These are phyloP conservation scores for Astragalus membranaceus DNA, from an alignment of 306 rosid species.

Conservation along the genomic window DNA sequence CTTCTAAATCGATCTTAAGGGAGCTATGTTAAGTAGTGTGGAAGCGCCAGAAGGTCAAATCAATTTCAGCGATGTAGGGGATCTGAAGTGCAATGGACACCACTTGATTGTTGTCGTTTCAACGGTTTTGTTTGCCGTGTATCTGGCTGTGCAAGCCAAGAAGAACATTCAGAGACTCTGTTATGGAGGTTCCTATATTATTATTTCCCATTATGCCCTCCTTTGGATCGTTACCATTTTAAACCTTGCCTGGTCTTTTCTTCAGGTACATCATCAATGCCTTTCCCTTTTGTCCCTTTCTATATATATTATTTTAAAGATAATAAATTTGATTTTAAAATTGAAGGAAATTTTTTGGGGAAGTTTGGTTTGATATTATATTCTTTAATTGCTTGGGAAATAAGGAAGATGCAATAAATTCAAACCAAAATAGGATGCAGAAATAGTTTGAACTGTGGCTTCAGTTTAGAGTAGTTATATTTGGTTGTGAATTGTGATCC, in stretches of 20 bases:
- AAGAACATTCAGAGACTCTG: conserved; percentile 47
- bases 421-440: neutral
- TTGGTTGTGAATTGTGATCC: neutral
- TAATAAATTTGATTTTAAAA: neutral
- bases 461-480: neutral
- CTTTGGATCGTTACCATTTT: conserved; percentile 56
- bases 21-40: neutral
- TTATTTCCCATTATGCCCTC: conserved; percentile 53
- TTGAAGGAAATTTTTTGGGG: neutral
- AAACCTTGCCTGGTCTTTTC: conserved; percentile 59
- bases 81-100: conserved; percentile 41
- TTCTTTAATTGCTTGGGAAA: neutral
- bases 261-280: conserved; percentile 39
- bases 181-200: conserved; percentile 36
- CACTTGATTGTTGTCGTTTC: conserved; percentile 40
- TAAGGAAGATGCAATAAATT: neutral
- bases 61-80: neutral
- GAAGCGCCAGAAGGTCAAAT: neutral
- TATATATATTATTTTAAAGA: neutral
- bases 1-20: neutral
- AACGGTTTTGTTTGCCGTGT: conserved; percentile 44
- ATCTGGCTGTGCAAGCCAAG: conserved; percentile 42
- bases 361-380: neutral
- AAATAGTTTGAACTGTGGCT: neutral
- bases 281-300: neutral